Evolutionary conservation across 2,329 filamentous ascomycete genomes (phyloP).

Genomic region (Fonsecaea nubica): DNA sequence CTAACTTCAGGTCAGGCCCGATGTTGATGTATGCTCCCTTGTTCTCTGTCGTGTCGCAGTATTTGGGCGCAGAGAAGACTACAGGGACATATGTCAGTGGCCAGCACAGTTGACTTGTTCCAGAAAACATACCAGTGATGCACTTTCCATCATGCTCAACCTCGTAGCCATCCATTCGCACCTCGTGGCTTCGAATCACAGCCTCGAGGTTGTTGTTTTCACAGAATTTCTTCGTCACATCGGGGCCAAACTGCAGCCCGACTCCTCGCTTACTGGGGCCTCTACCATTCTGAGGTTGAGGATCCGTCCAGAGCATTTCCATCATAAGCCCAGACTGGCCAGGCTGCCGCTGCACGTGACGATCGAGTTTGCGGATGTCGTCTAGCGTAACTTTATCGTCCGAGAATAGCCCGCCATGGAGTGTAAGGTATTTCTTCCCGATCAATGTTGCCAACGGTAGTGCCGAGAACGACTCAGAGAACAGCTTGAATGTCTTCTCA

Average conservation of each 20-base stretch:
- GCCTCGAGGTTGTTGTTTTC: conserved; percentile 94
- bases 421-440: conserved; percentile 55
- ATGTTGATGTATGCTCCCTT: conserved; percentile 99
- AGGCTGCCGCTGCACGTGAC: conserved; percentile 88
- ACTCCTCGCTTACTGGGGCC: conserved; percentile 96
- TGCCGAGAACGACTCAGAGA: conserved; percentile 97
- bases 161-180: conserved; percentile 99
- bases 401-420: conserved; percentile 42
- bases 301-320: conserved; percentile 99
- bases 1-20: conserved; percentile 85
- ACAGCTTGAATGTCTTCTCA: conserved; percentile 93
- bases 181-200: conserved; percentile 95
- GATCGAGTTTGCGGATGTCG: conserved; percentile 90
- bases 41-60: conserved; percentile 98
- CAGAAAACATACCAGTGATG: conserved; percentile 74
- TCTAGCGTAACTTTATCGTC: conserved; percentile 84
- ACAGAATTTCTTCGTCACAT: conserved; percentile 95
- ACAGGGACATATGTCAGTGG: conserved; percentile 17
- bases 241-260: conserved; percentile 93
- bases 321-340: conserved; percentile 97
- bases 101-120: conserved; percentile 34
- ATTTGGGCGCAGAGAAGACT: conserved; percentile 97
- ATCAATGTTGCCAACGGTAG: conserved; percentile 90
- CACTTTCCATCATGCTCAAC: conserved; percentile 95
- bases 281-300: conserved; percentile 81